Base-by-base conservation (phyloP, 768 basidiomycete species). In the Tricholoma saponaceum region DNA sequence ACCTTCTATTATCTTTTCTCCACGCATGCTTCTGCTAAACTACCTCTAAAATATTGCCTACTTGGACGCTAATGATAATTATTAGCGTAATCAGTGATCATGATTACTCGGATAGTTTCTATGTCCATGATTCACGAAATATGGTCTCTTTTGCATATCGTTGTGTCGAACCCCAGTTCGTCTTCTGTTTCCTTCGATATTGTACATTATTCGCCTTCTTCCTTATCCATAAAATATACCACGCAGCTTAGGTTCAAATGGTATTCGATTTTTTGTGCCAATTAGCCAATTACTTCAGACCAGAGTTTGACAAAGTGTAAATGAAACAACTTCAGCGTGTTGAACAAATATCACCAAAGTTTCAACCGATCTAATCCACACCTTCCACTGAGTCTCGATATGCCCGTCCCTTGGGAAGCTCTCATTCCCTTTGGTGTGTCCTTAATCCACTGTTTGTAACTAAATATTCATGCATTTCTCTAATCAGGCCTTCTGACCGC, bases 351-450 rank as follows among this genome's bases (percentile, higher is more conserved):
- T 26, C 25, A 23, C 50, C 60, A 61, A 66, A 64, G 39, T 43
- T 28, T 23, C 41, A 43, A 10, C 18, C 41, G 13, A 37, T 43
- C 9, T 6, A 41, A 20, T 41, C 39, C 39, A 41, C n/a, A 41
- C 3, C 10, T 41, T 41, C n/a, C 3, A 43, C 18, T 14, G 7
- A 43, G 39, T 20, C 39, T 54, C 70, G 79, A 62, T 64, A 96
- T 96, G 95, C 95, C 95, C 56, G 88, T 97, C 65, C 95, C 95
- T 64, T 98, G 91, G 89, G 95, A 98, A 78, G 94, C 95, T 52
- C 83, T 98, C 65, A 91, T 98, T 78, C 95, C 95, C 49, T 95
- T 95, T 68, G 95, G 95, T 95, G 60, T 50, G 47, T 18, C 26
- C 41, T 68, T 58, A 60, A 51, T 52, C 51, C 49, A 46, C 33